Evolutionary conservation across 2,329 filamentous ascomycete genomes (phyloP).

Genomic region (Talaromyces sp.): DNA sequence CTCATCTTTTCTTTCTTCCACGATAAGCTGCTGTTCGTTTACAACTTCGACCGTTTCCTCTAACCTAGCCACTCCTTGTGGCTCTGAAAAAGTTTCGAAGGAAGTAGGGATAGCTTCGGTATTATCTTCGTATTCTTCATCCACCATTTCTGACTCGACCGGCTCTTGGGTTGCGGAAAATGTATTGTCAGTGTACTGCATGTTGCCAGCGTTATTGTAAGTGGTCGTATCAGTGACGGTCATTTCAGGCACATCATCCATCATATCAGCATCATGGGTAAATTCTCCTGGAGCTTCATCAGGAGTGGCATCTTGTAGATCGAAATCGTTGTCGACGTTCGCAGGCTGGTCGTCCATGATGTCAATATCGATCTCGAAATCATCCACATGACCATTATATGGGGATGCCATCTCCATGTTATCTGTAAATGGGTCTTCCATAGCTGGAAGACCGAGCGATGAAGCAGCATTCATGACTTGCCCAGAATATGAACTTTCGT

Average conservation of each 20-base stretch:
- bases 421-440: conserved; percentile 39
- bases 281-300: conserved; percentile 29
- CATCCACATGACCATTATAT: conserved; percentile 44
- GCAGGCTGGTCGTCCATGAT: conserved; percentile 55
- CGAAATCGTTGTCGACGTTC: conserved; percentile 51
- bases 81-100: background rate
- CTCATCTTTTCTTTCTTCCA: background rate
- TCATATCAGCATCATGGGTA: conserved; percentile 45
- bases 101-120: background rate
- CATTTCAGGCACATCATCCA: conserved; percentile 42
- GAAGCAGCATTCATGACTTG: conserved; percentile 34
- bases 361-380: conserved; percentile 60
- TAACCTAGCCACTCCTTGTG: background rate
- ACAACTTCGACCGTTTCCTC: background rate
- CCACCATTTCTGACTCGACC: conserved; percentile 41
- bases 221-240: conserved; percentile 38
- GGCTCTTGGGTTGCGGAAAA: conserved; percentile 28
- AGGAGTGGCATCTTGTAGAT: conserved; percentile 38
- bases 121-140: conserved; percentile 32
- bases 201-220: conserved; percentile 25
- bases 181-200: conserved; percentile 27
- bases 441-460: conserved; percentile 30
- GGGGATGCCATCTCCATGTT: conserved; percentile 44
- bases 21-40: background rate
- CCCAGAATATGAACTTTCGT: background rate